phyloP scores from a whole-genome alignment of 139 green algal genomes.

The Picochlorum sp. region DNA sequence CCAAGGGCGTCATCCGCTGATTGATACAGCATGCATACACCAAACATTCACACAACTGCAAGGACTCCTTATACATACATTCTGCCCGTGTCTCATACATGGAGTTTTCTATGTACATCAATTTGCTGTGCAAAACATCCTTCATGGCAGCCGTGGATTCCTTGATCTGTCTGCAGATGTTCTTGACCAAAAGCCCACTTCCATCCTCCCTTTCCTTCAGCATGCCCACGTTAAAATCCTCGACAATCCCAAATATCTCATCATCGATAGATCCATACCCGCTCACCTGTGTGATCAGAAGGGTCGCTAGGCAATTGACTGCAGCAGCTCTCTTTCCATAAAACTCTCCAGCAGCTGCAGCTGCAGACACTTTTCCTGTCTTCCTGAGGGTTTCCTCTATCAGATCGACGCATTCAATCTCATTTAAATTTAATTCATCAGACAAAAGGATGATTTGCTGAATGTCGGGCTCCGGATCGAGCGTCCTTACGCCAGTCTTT shows the following conservation, averaged over 20 bases:
- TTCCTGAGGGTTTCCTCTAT: slow-evolving; percentile 44
- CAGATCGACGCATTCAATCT: slow-evolving; percentile 48
- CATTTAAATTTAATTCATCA: slow-evolving; percentile 57
- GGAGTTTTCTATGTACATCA: not conserved
- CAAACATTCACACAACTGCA: slow-evolving; percentile 45
- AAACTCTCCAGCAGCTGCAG: slow-evolving; percentile 47
- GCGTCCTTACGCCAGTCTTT: slow-evolving; percentile 32
- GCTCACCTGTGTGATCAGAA: slow-evolving; percentile 39
- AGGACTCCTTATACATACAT: no score
- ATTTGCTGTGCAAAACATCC: slow-evolving; percentile 30
- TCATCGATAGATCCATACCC: not conserved
- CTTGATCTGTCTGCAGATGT: slow-evolving; percentile 38
- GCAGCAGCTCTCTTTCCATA: slow-evolving; percentile 45
- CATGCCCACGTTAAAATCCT: slow-evolving; percentile 33
- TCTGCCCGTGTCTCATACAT: no score
- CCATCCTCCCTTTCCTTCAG: slow-evolving; percentile 20
- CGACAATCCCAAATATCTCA: slow-evolving; percentile 7
- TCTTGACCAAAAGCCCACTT: slow-evolving; percentile 26
- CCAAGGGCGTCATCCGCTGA: slow-evolving; percentile 23
- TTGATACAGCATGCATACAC: slow-evolving; percentile 44
- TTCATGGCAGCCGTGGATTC: slow-evolving; percentile 12
- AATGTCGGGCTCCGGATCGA: slow-evolving; percentile 58
- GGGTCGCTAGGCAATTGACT: slow-evolving; percentile 28
- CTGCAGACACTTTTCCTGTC: slow-evolving; percentile 33
- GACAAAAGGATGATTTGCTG: slow-evolving; percentile 46